Conservation (phyloP, 2,329 filamentous ascomycete genomes). For the Moelleriella libera region DNA sequence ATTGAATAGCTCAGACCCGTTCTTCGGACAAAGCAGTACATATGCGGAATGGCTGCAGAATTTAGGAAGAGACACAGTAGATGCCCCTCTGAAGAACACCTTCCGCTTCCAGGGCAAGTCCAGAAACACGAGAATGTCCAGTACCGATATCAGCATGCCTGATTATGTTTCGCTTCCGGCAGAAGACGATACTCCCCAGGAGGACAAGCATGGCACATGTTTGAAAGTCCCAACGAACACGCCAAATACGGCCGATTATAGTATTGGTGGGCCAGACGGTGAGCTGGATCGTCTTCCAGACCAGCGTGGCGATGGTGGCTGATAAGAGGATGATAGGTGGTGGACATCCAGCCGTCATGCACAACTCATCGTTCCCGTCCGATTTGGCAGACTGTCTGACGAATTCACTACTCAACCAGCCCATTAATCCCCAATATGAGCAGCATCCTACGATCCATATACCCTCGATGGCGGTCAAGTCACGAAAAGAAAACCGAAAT, state of each 20-base stretch:
- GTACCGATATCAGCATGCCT: conserved; percentile 27
- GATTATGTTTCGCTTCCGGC: conserved; percentile 18
- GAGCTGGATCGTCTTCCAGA: background rate
- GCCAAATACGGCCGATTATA: conserved; percentile 15
- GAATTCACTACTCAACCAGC: conserved; percentile 33
- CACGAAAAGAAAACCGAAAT: conserved; percentile 28
- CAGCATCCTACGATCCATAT: conserved; percentile 14
- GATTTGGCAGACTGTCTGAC: conserved; percentile 29
- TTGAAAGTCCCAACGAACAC: conserved; percentile 28
- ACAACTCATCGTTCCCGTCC: conserved; percentile 9
- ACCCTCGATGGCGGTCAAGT: conserved; percentile 23
- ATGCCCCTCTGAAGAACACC: conserved; percentile 3
- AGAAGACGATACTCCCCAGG: conserved; percentile 7
- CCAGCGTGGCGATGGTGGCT: background rate
- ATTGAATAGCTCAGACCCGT: conserved; percentile 7
- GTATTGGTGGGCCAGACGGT: conserved; percentile 8
- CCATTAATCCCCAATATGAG: conserved; percentile 19
- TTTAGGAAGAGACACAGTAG: conserved; percentile 7
- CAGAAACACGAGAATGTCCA: conserved; percentile 10
- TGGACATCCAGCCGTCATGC: conserved; percentile 8
- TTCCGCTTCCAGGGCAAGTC: conserved; percentile 5
- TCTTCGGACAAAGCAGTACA: conserved; percentile 8
- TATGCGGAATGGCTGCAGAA: conserved; percentile 15
- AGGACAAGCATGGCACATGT: conserved; percentile 10
- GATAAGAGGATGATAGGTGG: conserved; percentile 2